A percentile compares a stretch with the other conserved stretches of the same genome.
phyloP scores from a whole-genome alignment of 2,329 filamentous ascomycete genomes.

The Bipolaris sorokiniana region DNA sequence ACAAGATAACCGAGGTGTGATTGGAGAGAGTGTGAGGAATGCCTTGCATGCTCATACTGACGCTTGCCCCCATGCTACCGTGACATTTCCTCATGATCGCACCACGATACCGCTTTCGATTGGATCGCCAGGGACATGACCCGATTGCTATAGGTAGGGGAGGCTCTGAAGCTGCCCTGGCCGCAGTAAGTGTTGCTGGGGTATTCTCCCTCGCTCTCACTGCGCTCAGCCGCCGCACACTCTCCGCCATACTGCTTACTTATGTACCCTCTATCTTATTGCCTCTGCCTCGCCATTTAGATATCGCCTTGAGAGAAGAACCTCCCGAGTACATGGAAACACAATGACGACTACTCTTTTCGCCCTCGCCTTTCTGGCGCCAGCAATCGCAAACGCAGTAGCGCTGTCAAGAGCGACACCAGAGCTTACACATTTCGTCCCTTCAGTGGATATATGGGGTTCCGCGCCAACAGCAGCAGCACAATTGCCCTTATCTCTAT shows the following conservation, averaged over 20 bases:
- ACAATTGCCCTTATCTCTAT: constrained; percentile 31
- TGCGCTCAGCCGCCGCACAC: constrained; percentile 21
- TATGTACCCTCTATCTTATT: not conserved
- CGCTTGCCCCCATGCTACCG: constrained; percentile 12
- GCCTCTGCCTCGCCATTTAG: not conserved
- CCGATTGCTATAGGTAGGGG: constrained; percentile 24
- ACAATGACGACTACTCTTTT: constrained; percentile 33
- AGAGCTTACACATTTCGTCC: no score
- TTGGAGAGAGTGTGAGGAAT: constrained; percentile 7
- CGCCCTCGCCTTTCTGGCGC: constrained; percentile 38
- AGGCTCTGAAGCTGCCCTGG: constrained; percentile 23
- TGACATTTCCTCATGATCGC: constrained; percentile 26
- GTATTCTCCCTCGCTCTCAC: constrained; percentile 8
- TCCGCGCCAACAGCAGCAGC: constrained; percentile 24
- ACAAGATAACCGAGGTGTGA: not conserved
- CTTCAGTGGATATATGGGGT: no score
- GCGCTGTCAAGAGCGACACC: constrained; percentile 8
- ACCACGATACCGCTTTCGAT: constrained; percentile 16
- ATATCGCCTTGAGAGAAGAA: not conserved
- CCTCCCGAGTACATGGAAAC: constrained; percentile 22
- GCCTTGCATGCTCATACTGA: constrained; percentile 3
- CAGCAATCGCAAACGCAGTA: constrained; percentile 30
- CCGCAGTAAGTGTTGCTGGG: constrained; percentile 13
- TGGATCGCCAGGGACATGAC: constrained; percentile 27
- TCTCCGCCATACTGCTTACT: not conserved